A percentile compares a stretch with the other conserved stretches of the same genome.
Evolutionary conservation across 2,329 filamentous ascomycete species (phyloP).

Genomic region (Sporothrix variecibatus): DNA sequence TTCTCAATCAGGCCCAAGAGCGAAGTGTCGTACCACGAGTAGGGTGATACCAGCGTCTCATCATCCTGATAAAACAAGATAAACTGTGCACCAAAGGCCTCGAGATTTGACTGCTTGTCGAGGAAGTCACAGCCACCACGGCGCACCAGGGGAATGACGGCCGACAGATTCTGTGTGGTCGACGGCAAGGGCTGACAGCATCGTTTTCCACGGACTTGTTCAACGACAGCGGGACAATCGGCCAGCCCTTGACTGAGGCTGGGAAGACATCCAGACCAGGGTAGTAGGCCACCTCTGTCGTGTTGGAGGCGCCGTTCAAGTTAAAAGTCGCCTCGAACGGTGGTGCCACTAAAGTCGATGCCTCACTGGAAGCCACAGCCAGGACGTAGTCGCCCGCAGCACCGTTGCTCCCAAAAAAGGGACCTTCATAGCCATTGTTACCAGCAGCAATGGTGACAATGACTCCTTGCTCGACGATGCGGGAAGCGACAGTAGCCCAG

Average conservation of each 20-base stretch:
- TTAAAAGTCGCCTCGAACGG: conserved; percentile 29
- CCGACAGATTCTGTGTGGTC: conserved; percentile 43
- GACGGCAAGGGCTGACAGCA: conserved; percentile 45
- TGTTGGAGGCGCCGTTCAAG: conserved; percentile 18
- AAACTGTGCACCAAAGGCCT: conserved; percentile 35
- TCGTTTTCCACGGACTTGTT: conserved; percentile 35
- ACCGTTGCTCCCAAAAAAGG: conserved; percentile 25
- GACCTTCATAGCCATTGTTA: conserved; percentile 42
- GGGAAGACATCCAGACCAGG: conserved; percentile 25
- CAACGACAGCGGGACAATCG: conserved; percentile 34
- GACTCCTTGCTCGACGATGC: conserved; percentile 56
- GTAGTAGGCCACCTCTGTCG: conserved; percentile 29
- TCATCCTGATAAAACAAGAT: conserved; percentile 41
- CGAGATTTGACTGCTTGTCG: conserved; percentile 37
- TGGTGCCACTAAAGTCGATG: conserved; percentile 30
- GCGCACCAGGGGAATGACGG: conserved; percentile 46
- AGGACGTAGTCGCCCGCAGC: conserved; percentile 45
- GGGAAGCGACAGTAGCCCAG: conserved; percentile 52
- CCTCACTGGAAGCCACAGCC: conserved; percentile 47
- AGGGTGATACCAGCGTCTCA: conserved; percentile 22
- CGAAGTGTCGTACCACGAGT: conserved; percentile 11
- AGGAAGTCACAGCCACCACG: conserved; percentile 36
- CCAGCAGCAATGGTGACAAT: conserved; percentile 56
- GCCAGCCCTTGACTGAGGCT: conserved; percentile 31
- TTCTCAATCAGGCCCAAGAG: conserved; percentile 18